Evolutionary conservation across 2,329 filamentous ascomycete genomes (phyloP), one percentile per base, ranked within the genome.

Genomic region (Cercospora beticola): DNA sequence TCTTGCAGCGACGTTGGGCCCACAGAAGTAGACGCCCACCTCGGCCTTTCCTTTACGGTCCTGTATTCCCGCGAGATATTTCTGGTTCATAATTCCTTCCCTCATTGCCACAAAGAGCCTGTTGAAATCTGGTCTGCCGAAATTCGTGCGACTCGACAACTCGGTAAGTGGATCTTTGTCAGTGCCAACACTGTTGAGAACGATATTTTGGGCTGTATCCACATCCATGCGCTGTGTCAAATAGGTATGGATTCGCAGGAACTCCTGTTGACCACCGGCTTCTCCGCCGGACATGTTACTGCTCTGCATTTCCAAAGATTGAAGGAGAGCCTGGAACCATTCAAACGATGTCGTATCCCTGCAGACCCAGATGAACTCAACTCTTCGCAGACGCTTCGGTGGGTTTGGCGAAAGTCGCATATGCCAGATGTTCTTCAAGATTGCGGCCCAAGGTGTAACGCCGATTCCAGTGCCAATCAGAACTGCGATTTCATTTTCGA

Each of bases 291-390:
- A 75, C 4, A 88, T 89, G 75, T 89, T 87, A 68, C 88, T 86
- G 61, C 91, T 94, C 79, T 99, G 95, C 40, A 89, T 86, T 81
- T 99, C 95, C 23, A 99, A 90, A 0, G 92, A 96, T 0, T 92
- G 92, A 16, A 99, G 87, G 0, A 99, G 88, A 1, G 92, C 93
- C 79, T 99, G 95, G 85, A 99, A 98, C 95, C 95, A 99, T 82
- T 98, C 95, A 77, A 99, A 99, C 0, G 94, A 97, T 36, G 88
- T 91, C 0, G 94, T 97, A 77, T 97, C 94, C 80, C 92, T 95
- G 86, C 94, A 97, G 62, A 98, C 90, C 95, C 95, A 99, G 83
- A 99, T 96, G 82, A 99, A 99, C 80, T 99, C 95, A 33, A 99
- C 94, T 79, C 95, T 91, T 68, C 93, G 92, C 58, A 99, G 89